Evolutionary conservation across 2,329 filamentous ascomycete genomes (phyloP), one percentile per base, ranked within the genome.

Genomic region (Sarocladium kiliense): DNA sequence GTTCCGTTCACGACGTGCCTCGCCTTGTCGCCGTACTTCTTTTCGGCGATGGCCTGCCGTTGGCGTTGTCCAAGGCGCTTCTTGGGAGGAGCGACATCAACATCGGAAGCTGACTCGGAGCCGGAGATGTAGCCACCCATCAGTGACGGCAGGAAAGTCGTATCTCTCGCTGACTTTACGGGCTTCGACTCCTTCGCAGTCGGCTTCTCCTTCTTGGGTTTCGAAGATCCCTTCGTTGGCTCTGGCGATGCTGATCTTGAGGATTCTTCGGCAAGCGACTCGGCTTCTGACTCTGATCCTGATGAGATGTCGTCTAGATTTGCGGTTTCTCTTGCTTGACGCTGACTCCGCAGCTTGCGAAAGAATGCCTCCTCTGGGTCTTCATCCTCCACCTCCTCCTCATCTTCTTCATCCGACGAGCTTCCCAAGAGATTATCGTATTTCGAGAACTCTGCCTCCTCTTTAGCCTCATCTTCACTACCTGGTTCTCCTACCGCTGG

Each of bases 111-210:
- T 0, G 80, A 83, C 61, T 89, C 88, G 9, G 86, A 89, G 47
- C 87, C 88, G 2, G 88, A 91, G 63, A 89, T 81, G 71, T 93
- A 95, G 56, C 88, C 88, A 19, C 85, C 86, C 79, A 90, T 89
- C 16, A 94, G 79, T 1, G 85, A 84, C 0, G 89, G 89, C 2
- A 94, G 73, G 66, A 91, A 91, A 0, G 81, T 81, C 0, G 87
- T 82, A 55, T 71, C 71, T 9, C 66, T 39, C 4, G 32, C 66
- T 11, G 64, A 59, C 26, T 41, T 59, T 19, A 36, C 53, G 55
- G 57, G 55, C 53, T 51, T 60, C 57, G 14, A 37, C 37, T 54
- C 56, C 10, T 56, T 49, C 32, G 64, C 67, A 19, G 61, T 57
- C n/a, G 60, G 23, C 7, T 57, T 56, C 36, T 63, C 59, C 21